A percentile compares a stretch with the other conserved stretches of the same genome.
Evolutionary conservation across 1,139 yeast species (phyloP).

Genomic region (Saccharomyces hybrid): DNA sequence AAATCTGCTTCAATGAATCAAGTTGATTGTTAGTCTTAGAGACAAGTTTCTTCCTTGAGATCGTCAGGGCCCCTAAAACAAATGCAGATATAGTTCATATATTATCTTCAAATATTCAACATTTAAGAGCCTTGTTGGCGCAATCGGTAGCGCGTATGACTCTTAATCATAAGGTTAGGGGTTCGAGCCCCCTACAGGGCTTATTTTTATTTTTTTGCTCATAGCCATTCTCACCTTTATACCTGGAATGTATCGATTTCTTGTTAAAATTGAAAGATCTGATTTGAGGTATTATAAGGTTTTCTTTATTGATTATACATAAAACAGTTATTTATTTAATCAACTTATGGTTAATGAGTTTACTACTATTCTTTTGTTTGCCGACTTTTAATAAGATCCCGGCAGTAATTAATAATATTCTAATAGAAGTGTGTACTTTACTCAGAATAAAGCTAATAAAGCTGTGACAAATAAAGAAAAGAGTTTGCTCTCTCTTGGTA

Average conservation of each 20-base stretch:
- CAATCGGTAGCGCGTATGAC: conserved; percentile 43
- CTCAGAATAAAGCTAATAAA: not conserved
- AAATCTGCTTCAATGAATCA: too few relatives aligned
- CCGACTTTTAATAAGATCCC: not conserved
- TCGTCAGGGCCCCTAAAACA: too few relatives aligned
- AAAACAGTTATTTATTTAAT: not conserved
- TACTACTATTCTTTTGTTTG: not conserved
- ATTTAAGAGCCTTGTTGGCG: conserved; percentile 36
- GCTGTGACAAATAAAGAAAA: not conserved
- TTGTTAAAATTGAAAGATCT: not conserved
- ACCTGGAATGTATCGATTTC: not conserved
- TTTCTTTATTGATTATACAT: not conserved
- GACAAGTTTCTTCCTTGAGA: too few relatives aligned
- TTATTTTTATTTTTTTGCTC: conserved; percentile 14
- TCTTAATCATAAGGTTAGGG: conserved; percentile 41
- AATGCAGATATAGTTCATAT: too few relatives aligned
- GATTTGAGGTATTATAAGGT: not conserved
- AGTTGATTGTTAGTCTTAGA: too few relatives aligned
- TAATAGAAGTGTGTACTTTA: not conserved
- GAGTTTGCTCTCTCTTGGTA: not conserved
- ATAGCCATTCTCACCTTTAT: not conserved
- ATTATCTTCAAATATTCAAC: too few relatives aligned
- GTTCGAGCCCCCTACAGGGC: conserved; percentile 43
- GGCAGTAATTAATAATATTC: not conserved
- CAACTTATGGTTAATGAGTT: too few relatives aligned